Evolutionary conservation across 108 stramenopile species (phyloP).

Genomic region (Asterionellopsis glacialis): DNA sequence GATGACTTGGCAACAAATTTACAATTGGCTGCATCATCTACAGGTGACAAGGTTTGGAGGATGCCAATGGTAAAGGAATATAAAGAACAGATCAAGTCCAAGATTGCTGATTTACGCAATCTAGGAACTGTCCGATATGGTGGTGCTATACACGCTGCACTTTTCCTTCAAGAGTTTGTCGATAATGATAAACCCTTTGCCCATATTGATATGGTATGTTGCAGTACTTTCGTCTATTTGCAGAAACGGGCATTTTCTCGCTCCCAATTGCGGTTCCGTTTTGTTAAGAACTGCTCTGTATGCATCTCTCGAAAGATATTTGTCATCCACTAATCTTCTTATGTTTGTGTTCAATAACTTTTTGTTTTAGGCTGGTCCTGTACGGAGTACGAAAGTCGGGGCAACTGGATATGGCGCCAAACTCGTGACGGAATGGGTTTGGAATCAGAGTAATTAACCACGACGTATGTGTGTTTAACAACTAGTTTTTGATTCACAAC

Average conservation of each 20-base stretch:
- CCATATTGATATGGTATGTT: slow-evolving; percentile 23
- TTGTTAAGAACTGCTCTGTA: too few species aligned
- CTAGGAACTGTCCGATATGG: slow-evolving; percentile 21
- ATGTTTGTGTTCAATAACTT: too few species aligned
- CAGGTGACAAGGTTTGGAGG: slow-evolving; percentile 45
- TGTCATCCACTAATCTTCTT: too few species aligned
- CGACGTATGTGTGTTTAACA: too few species aligned
- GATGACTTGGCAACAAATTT: slow-evolving; percentile 38
- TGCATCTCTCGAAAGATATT: too few species aligned
- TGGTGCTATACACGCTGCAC: slow-evolving; percentile 46
- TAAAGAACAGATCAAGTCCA: slow-evolving; percentile 23
- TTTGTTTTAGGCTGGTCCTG: slow-evolving; percentile 23
- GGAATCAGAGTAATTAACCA: background rate
- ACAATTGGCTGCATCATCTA: slow-evolving; percentile 16
- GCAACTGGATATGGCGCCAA: slow-evolving; percentile 83
- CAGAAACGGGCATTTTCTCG: too few species aligned
- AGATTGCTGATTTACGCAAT: slow-evolving; percentile 32
- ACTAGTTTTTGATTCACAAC: too few species aligned
- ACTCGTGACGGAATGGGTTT: slow-evolving; percentile 63
- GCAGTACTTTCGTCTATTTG: background rate
- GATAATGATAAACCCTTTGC: slow-evolving; percentile 20
- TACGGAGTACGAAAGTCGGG: slow-evolving; percentile 64
- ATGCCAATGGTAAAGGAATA: slow-evolving; percentile 26
- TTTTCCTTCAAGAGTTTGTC: slow-evolving; percentile 44
- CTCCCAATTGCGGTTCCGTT: too few species aligned